Evolutionary conservation across 495 filamentous ascomycete species (phyloP), one percentile per base, ranked within the genome.

Genomic region (Aspergillus coremiiformis): DNA sequence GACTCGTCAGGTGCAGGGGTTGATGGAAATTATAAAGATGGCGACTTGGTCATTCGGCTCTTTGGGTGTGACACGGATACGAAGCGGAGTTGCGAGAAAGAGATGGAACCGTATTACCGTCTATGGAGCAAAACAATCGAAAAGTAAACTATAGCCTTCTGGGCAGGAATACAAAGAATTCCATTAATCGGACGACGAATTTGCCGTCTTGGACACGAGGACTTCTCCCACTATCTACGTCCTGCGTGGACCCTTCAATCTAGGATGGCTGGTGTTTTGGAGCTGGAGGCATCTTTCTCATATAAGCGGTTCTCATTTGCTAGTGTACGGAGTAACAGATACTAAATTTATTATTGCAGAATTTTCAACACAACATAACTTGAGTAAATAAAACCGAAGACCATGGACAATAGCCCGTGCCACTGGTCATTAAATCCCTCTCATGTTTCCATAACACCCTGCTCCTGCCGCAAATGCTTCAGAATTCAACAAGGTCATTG

Each of bases 31-130:
- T 73, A 74, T 43, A 64, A 67, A n/a, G 87, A 94, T n/a, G 94
- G 89, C 0, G 93, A 99, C 59, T 84, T 96, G 44, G 76, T 90
- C 1, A 80, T 94, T 56, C 75, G 81, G 15, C 88, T 97, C 53
- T 68, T 74, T 15, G 81, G 78, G 21, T 99, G 94, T 64, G 76
- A 82, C 11, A 64, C 67, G n/a, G 69, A 75, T 24, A 57, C 64
- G 5, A 64, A 67, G 8, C 67, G 79, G 29, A 79, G 78, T 49
- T 99, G 94, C 67, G 83, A 84, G 47, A 77, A 75, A 17, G 87
- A 93, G 61, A 73, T 86, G 60, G 66, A 77, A 22, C 73, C 70
- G 19, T 83, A 75, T 49, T 81, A 77, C 56, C 63, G 68, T 27
- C 58, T 71, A 45, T 78, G 76, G 74, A 63, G 24, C 54, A 50